These are phyloP conservation scores for Fusarium sp. DNA, from an alignment of 2,329 filamentous ascomycete species.

Conservation along the genomic window DNA sequence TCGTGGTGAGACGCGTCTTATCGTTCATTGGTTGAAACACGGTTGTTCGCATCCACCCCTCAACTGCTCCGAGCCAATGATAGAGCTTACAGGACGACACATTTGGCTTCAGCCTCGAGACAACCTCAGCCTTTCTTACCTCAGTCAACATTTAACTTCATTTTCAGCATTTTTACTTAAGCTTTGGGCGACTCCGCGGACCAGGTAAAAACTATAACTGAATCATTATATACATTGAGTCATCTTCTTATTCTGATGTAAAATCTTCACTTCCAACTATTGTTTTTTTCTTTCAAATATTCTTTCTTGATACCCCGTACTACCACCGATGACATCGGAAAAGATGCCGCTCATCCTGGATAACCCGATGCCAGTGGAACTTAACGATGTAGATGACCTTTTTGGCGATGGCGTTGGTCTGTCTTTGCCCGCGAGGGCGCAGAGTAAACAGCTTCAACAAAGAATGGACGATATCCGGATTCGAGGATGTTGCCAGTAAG, in stretches of 20 bases:
- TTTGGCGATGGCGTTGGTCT: constrained; percentile 76
- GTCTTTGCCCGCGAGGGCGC: constrained; percentile 58
- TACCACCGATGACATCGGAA: constrained; percentile 47
- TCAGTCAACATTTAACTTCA: constrained; percentile 13
- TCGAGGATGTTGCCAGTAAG: constrained; percentile 84
- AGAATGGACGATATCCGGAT: constrained; percentile 80
- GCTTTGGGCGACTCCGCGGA: constrained; percentile 12
- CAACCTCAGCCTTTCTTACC: constrained; percentile 38
- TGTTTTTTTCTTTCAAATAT: constrained; percentile 21
- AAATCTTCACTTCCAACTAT: neutral
- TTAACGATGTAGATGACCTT: constrained; percentile 75
- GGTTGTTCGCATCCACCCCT: constrained; percentile 33
- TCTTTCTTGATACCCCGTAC: constrained; percentile 31
- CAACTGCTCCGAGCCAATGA: constrained; percentile 23
- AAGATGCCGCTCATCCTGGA: constrained; percentile 57
- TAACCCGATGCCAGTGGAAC: constrained; percentile 57
- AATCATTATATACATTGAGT: constrained; percentile 12
- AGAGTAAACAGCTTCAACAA: constrained; percentile 71
- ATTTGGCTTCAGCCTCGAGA: constrained; percentile 32
- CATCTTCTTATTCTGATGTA: constrained; percentile 17
- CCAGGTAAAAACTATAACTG: neutral
- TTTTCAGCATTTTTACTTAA: constrained; percentile 10
- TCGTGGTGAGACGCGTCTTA: constrained; percentile 5
- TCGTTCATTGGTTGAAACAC: constrained; percentile 13
- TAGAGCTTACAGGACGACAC: neutral